These are phyloP conservation scores for Stemphylium beticola DNA, from an alignment of 2,329 filamentous ascomycete species.

Conservation along the genomic window DNA sequence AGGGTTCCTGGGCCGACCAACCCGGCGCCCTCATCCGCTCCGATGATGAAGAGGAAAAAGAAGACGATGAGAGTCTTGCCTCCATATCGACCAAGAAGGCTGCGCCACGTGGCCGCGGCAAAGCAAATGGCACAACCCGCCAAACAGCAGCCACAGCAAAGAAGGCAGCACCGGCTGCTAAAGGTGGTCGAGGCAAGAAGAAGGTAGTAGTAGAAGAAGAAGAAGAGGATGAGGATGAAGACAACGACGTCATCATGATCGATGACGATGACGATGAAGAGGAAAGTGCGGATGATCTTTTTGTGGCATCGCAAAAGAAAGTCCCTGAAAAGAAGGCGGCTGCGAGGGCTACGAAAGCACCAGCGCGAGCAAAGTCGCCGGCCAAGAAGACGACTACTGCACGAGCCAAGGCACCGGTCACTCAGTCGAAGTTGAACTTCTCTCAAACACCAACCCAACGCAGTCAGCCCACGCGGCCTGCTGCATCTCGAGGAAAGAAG, in stretches of 20 bases:
- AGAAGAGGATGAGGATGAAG: slow-evolving; percentile 47
- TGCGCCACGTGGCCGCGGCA: slow-evolving; percentile 54
- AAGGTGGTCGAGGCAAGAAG: slow-evolving; percentile 49
- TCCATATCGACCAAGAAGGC: slow-evolving; percentile 47
- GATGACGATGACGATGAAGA: slow-evolving; percentile 56
- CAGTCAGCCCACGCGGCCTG: slow-evolving; percentile 37
- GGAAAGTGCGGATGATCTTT: slow-evolving; percentile 55
- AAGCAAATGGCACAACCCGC: slow-evolving; percentile 49
- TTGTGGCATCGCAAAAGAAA: slow-evolving; percentile 46
- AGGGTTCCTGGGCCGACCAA: slow-evolving; percentile 85
- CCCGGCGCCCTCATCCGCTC: slow-evolving; percentile 67
- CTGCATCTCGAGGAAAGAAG: slow-evolving; percentile 36
- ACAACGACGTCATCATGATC: slow-evolving; percentile 51
- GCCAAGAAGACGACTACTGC: slow-evolving; percentile 33
- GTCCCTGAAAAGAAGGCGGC: slow-evolving; percentile 37
- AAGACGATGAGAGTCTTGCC: slow-evolving; percentile 41
- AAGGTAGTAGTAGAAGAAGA: slow-evolving; percentile 53
- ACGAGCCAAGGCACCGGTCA: slow-evolving; percentile 30
- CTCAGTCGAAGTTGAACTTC: slow-evolving; percentile 52
- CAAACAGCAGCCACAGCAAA: slow-evolving; percentile 36
- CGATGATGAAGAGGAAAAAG: slow-evolving; percentile 57
- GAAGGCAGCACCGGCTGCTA: slow-evolving; percentile 43
- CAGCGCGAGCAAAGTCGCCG: slow-evolving; percentile 33
- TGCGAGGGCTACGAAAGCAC: slow-evolving; percentile 19
- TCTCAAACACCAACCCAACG: slow-evolving; percentile 47